Evolutionary conservation across 129 eudicot genomes (phyloP).

Genomic region (Artemisia argyi): DNA sequence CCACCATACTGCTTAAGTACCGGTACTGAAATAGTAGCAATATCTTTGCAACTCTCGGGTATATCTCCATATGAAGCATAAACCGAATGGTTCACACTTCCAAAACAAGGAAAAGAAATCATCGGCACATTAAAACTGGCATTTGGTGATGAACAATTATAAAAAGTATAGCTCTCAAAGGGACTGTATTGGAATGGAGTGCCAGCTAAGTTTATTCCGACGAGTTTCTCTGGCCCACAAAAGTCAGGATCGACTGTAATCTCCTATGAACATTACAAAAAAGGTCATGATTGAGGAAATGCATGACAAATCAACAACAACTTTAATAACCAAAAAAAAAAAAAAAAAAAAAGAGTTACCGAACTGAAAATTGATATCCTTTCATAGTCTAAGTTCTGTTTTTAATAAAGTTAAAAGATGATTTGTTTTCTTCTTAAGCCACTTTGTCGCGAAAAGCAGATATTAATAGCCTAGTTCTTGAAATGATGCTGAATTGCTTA

Average conservation of each 20-base stretch:
- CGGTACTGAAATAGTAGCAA: constrained; percentile 36
- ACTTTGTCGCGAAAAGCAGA: too few relatives aligned
- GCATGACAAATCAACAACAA: too few relatives aligned
- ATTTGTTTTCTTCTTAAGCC: too few relatives aligned
- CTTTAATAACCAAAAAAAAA: too few relatives aligned
- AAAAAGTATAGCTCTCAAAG: constrained; percentile 30
- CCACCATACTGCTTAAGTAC: constrained; percentile 10
- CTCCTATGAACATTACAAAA: constrained; percentile 19
- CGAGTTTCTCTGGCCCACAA: constrained; percentile 23
- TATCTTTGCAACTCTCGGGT: constrained; percentile 43
- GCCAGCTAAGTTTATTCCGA: background rate
- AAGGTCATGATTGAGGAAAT: too few relatives aligned
- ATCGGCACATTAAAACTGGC: constrained; percentile 13
- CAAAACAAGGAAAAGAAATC: constrained; percentile 41
- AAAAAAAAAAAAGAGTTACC: too few relatives aligned
- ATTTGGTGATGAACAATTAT: constrained; percentile 49
- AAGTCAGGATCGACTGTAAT: constrained; percentile 25
- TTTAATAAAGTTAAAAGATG: too few relatives aligned
- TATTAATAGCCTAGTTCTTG: too few relatives aligned
- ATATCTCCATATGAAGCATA: constrained; percentile 28
- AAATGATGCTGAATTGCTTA: too few relatives aligned
- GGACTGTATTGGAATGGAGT: constrained; percentile 31
- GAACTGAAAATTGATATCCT: too few relatives aligned
- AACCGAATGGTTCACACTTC: constrained; percentile 45
- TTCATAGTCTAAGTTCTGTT: too few relatives aligned